Base-by-base conservation (phyloP, 1,284 basidiomycete genomes). In the Ceratobasidium sp. region DNA sequence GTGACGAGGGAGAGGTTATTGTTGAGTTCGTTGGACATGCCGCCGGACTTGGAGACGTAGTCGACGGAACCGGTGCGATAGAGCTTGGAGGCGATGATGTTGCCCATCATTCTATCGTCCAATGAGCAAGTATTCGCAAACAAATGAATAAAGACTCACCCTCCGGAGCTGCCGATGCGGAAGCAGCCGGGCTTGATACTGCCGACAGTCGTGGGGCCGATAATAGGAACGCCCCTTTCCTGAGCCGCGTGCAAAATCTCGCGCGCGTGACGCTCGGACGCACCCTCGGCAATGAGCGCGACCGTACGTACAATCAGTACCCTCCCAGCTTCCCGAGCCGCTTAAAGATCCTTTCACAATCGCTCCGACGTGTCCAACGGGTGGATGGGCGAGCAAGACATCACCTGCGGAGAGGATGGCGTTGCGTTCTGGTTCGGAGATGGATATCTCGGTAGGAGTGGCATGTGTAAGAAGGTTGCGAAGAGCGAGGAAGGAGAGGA, bases 11-110 rank as follows among this genome's bases (percentile, higher is more conserved):
- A 97, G 80, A 99, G 92, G 84, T 99, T 99, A 89, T 99, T 99
- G 94, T 99, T 99, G 81, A 99, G 89, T 87, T 99, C 98, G 89
- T 99, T 99, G 81, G 97, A 99, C 98, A 99, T 99, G 85, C 98
- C 97, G 81, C 97, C 97, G 15, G 97, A 99, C 88, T 99, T 99
- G 86, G 96, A 98, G 84, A 99, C 97, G 86, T 99, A 99, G 83
- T 96, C 97, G 82, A 99, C 95, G 28, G 96, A 97, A 78, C 97
- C 98, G 61, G 97, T 87, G 82, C 97, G 95, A 91, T 99, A 99
- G 80, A 99, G 94, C 89, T 99, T 99, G 80, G 96, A 98, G 17
- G 97, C 88, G 82, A 99, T 96, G 87, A 99, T 97, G 89, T 99
- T 99, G 89, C 99, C 98, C 96, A 99, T 99, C 97, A 99, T 99